These are phyloP conservation scores for Peniophora sp. DNA, from an alignment of 1,284 basidiomycete genomes.

Conservation along the genomic window DNA sequence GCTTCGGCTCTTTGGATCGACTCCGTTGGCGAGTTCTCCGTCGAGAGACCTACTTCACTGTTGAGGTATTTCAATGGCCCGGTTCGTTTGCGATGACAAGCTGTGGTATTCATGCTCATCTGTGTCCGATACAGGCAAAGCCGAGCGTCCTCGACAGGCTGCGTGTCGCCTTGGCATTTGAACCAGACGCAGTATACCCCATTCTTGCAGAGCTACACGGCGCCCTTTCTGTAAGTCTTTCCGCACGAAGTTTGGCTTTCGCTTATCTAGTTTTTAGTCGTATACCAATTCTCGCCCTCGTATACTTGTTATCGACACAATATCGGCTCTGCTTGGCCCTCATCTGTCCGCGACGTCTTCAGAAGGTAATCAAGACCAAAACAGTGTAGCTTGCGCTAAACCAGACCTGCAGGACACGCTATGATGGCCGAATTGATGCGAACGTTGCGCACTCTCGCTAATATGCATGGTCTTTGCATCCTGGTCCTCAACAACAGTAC, in stretches of 20 bases:
- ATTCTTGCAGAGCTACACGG: constrained; percentile 37
- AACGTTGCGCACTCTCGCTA: constrained; percentile 46
- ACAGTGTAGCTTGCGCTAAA: no score
- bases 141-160: constrained; percentile 25
- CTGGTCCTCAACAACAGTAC: constrained; percentile 45
- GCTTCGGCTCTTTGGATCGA: constrained; percentile 60
- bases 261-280: neutral
- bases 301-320: constrained; percentile 55
- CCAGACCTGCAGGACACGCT: constrained; percentile 42
- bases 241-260: neutral
- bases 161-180: constrained; percentile 47
- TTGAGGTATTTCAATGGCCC: constrained; percentile 24
- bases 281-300: constrained; percentile 19
- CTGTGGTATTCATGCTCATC: neutral
- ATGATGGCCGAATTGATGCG: constrained; percentile 68
- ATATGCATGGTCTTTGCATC: constrained; percentile 34
- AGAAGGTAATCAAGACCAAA: no score
- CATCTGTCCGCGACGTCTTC: constrained; percentile 57
- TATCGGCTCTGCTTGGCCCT: constrained; percentile 61
- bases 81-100: constrained; percentile 18
- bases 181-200: constrained; percentile 42
- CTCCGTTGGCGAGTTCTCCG: constrained; percentile 57
- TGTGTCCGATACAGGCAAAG: constrained; percentile 20
- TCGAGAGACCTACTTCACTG: constrained; percentile 35
- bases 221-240: constrained; percentile 21